phyloP scores from a whole-genome alignment of 163 green algal species.

The Chloromonas sp. region DNA sequence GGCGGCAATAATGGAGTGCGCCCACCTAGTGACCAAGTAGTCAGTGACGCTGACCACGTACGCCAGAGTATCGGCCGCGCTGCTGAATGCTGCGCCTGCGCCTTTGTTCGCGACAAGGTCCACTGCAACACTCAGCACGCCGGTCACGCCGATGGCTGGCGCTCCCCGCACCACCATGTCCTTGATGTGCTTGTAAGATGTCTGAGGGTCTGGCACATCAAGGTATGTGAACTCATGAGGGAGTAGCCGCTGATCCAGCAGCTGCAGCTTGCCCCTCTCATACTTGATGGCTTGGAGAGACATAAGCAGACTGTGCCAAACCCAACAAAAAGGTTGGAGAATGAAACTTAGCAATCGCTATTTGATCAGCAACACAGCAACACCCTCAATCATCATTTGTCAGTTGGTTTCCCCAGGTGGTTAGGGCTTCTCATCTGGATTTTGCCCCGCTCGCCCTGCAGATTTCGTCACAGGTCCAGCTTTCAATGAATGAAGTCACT shows the following conservation, averaged over 20 bases:
- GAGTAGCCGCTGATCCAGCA: constrained; percentile 89
- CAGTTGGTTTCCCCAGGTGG: no score
- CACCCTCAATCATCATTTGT: no score
- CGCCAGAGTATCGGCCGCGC: constrained; percentile 7
- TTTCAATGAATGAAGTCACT: no score
- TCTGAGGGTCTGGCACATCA: constrained; percentile 28
- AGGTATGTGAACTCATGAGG: constrained; percentile 72
- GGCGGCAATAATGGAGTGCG: no score
- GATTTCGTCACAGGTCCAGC: no score
- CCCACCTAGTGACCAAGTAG: constrained; percentile 81
- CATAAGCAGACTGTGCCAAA: neutral
- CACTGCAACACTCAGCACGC: constrained; percentile 69
- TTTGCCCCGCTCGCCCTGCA: no score
- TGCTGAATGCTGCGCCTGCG: constrained; percentile 10
- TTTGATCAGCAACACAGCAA: no score
- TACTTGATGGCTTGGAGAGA: constrained; percentile 45
- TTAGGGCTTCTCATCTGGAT: no score
- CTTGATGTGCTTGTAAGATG: constrained; percentile 19
- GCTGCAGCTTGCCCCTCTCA: constrained; percentile 56
- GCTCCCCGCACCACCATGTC: constrained; percentile 95
- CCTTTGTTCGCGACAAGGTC: constrained; percentile 34
- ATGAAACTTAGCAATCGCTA: no score
- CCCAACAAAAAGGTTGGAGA: neutral
- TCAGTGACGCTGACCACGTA: constrained; percentile 62
- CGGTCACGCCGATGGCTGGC: constrained; percentile 90